phyloP scores from a whole-genome alignment of 352 stramenopile species.

The Globisporangium yorkense region DNA sequence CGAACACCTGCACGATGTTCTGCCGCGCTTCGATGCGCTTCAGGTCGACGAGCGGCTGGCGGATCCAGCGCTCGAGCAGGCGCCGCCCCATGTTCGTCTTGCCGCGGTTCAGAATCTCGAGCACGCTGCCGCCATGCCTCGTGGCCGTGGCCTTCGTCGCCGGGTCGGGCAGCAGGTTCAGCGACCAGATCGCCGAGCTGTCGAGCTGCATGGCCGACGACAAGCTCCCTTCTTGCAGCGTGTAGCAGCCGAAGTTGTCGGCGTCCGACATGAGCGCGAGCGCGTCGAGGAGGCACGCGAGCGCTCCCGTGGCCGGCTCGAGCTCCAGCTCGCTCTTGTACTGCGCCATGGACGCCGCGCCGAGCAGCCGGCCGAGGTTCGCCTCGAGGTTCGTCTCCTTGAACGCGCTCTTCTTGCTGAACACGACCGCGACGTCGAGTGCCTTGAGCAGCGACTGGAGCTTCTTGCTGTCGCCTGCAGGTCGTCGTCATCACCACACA shows the following conservation, averaged over 20 bases:
- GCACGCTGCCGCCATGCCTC: constrained; percentile 77
- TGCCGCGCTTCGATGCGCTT: constrained; percentile 85
- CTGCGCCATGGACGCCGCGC: constrained; percentile 43
- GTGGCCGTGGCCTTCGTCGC: constrained; percentile 22
- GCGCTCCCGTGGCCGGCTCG: constrained; percentile 52
- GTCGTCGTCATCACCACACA: not conserved
- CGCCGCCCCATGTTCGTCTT: constrained; percentile 92
- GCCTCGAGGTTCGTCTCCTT: constrained; percentile 45
- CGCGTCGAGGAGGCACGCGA: constrained; percentile 62
- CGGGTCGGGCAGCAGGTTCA: constrained; percentile 89
- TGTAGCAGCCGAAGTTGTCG: constrained; percentile 71
- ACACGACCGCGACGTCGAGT: constrained; percentile 48
- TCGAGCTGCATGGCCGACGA: constrained; percentile 92
- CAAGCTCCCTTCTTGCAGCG: constrained; percentile 52
- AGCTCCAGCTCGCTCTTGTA: constrained; percentile 70
- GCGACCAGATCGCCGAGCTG: constrained; percentile 86
- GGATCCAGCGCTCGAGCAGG: constrained; percentile 95
- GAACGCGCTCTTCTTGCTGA: constrained; percentile 73
- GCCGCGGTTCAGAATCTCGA: constrained; percentile 93
- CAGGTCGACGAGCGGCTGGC: constrained; percentile 92
- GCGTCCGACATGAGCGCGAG: constrained; percentile 66
- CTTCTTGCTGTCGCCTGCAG: constrained; percentile 71
- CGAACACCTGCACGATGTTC: constrained; percentile 89
- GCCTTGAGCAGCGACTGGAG: constrained; percentile 64
- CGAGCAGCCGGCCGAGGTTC: constrained; percentile 62